Evolutionary conservation across 371 early-diverging fungal species (phyloP).

Genomic region (Blakeslea trispora): DNA sequence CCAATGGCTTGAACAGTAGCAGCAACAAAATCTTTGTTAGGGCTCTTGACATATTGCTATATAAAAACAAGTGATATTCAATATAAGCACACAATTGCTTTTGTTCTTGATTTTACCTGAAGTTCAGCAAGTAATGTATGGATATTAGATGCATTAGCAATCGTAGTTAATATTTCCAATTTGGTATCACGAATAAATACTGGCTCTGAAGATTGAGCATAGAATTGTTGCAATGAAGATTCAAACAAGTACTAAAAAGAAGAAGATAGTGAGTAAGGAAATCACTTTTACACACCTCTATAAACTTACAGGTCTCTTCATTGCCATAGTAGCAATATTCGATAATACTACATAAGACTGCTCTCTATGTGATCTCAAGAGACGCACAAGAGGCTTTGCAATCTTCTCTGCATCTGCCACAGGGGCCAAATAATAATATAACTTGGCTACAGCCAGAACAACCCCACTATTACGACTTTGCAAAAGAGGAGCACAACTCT

Average conservation of each 20-base stretch:
- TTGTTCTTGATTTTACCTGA: constrained; percentile 27
- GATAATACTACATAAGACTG: constrained; percentile 76
- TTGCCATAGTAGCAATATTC: constrained; percentile 77
- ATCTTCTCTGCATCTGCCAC: constrained; percentile 59
- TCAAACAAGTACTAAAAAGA: constrained; percentile 63
- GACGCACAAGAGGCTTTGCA: constrained; percentile 75
- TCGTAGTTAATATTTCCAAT: constrained; percentile 77
- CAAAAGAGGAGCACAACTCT: constrained; percentile 75
- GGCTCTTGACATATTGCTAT: constrained; percentile 74
- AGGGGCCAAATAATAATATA: constrained; percentile 78
- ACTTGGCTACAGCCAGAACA: constrained; percentile 74
- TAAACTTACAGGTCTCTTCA: constrained; percentile 61
- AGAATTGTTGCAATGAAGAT: constrained; percentile 76
- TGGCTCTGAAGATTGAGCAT: constrained; percentile 79
- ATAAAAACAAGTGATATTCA: no score
- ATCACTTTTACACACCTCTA: not conserved
- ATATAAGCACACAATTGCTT: no score
- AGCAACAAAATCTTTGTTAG: constrained; percentile 71
- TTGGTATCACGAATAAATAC: constrained; percentile 79
- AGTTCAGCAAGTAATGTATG: constrained; percentile 52
- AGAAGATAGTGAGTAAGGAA: constrained; percentile 3
- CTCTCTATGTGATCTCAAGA: constrained; percentile 75
- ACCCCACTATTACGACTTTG: constrained; percentile 87
- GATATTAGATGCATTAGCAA: constrained; percentile 67
- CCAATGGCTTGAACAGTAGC: constrained; percentile 77